These are phyloP conservation scores for Umbelopsis ramanniana DNA, from an alignment of 192 early-diverging fungal genomes.

Conservation along the genomic window DNA sequence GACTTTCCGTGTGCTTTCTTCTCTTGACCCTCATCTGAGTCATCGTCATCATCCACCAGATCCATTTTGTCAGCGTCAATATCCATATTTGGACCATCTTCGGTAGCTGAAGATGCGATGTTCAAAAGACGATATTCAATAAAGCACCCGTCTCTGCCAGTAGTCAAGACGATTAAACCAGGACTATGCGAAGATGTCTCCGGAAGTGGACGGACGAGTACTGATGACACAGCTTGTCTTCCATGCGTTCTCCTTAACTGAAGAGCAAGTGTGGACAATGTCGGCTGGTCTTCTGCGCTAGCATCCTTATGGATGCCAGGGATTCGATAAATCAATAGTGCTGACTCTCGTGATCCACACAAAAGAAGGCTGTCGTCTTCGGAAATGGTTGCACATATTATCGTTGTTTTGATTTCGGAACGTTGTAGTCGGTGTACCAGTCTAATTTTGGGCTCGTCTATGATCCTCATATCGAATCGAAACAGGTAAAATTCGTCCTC, in stretches of 20 bases:
- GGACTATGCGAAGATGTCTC: conserved; percentile 30
- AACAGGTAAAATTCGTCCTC: conserved; percentile 41
- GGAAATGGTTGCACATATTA: conserved; percentile 35
- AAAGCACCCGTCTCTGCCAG: conserved; percentile 71
- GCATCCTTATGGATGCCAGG: conserved; percentile 4
- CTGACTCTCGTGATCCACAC: conserved; percentile 49
- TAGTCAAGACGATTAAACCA: conserved; percentile 56
- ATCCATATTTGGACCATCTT: conserved; percentile 8
- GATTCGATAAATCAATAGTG: conserved; percentile 40
- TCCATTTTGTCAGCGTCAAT: conserved; percentile 13
- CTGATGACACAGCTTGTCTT: conserved; percentile 52
- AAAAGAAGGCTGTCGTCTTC: conserved; percentile 34
- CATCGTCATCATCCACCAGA: not conserved
- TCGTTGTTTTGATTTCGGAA: conserved; percentile 21
- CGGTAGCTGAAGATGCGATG: conserved; percentile 25
- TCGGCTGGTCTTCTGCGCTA: not conserved
- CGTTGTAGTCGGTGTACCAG: conserved; percentile 20
- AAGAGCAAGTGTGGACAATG: not conserved
- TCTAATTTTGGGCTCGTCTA: not conserved
- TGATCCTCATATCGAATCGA: conserved; percentile 32
- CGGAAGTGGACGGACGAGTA: conserved; percentile 33
- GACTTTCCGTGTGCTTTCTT: conserved; percentile 9
- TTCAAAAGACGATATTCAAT: conserved; percentile 51
- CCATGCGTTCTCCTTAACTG: conserved; percentile 51
- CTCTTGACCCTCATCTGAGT: not conserved